Conservation (phyloP, 176 grass and related monocot genomes). For the Pontederia crassipes region DNA sequence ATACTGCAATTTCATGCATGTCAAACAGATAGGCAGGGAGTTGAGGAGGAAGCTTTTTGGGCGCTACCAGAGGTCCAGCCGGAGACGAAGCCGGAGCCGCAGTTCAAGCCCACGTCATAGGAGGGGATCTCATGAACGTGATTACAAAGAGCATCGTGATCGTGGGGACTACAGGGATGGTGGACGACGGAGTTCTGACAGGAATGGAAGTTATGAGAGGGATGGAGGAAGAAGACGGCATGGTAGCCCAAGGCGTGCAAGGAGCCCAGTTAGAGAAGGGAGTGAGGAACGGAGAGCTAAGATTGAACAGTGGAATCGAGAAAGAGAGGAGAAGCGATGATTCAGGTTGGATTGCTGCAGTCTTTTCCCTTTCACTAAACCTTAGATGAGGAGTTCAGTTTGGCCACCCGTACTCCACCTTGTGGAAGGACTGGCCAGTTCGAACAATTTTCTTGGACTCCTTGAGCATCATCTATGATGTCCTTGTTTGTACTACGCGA, state of each 20-base stretch:
- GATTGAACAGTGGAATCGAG: no score
- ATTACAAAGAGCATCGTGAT: not conserved
- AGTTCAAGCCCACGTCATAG: not conserved
- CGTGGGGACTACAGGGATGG: not conserved
- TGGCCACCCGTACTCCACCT: not conserved
- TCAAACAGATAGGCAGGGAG: not conserved
- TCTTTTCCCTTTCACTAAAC: not conserved
- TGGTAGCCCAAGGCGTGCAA: not conserved
- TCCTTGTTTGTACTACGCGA: not conserved
- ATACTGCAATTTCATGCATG: no score
- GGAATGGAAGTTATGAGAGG: not conserved
- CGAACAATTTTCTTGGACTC: constrained; percentile 6
- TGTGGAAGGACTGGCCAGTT: not conserved
- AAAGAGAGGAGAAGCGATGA: not conserved
- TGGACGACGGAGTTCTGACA: not conserved
- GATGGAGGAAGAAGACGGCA: not conserved
- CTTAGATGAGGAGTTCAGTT: constrained; percentile 2
- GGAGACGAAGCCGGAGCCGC: not conserved
- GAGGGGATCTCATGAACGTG: not conserved
- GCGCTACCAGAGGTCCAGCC: not conserved
- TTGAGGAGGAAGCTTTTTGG: not conserved
- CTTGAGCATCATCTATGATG: not conserved
- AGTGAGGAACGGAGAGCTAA: not conserved
- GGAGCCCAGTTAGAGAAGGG: not conserved
- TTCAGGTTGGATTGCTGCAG: not conserved